Base-by-base conservation (phyloP, 768 basidiomycete genomes). In the Termitomyces sp. region DNA sequence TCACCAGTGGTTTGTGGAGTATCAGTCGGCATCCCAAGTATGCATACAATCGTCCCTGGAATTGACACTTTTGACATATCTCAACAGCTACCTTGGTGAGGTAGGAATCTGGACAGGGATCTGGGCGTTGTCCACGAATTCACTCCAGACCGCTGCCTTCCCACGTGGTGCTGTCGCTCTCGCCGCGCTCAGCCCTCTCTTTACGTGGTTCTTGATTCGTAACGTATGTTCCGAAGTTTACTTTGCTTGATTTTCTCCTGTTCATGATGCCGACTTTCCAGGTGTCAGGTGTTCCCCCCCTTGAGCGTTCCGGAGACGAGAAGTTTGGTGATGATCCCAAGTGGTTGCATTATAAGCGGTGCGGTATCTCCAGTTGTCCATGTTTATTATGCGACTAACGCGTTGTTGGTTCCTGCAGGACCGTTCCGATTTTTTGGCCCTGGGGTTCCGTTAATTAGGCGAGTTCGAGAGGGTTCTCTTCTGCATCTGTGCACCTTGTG, bases 21-120 rank as follows among this genome's bases (percentile, higher is more conserved):
- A 67, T 81, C 46, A 84, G 81, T 62, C 71, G 89, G 26, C 90
- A 90, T 63, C 89, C 89, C 22, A 91, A 90, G 88, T 90, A 67
- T 40, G 76, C 67, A 18, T 43, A 11, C 4, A 35, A 24, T n/a
- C 11, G 2, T 6, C 10, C 24, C 14, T 26, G 11, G 9, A 50
- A 35, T 35, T 3, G 0, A 16, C 3, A 33, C 7, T 3, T 16
- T 51, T 8, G 16, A 38, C 7, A 18, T 1, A 13, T n/a, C 7
- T 40, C 36, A 3, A n/a, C 20, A 38, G 51, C 18, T 52, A 52
- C 3, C 10, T 52, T 7, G 51, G 51, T 3, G 51, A 52, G 8
- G 51, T 52, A 13, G 51, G 51, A 13, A 52, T 52, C 0, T 52
- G 50, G 50, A 38, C 50, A 38, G 50, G 50, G 2, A 52, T 52